Base-by-base conservation (phyloP, 352 stramenopile species). In the Blastocystis sp. region DNA sequence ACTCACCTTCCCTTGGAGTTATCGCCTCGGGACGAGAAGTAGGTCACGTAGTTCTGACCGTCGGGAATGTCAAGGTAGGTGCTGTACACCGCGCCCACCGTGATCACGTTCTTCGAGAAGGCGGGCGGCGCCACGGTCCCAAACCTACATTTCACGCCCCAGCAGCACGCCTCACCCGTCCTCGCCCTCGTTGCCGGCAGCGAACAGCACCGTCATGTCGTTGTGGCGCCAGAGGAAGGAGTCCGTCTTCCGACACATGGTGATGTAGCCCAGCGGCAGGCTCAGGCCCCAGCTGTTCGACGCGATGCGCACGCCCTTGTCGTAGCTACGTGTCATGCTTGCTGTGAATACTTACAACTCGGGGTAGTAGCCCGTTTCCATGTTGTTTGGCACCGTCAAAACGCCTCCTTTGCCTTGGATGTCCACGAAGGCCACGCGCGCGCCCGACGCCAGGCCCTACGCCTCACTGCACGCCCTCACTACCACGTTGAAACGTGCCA, bases 211-310 rank as follows among this genome's bases (percentile, higher is more conserved):
- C 1, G 40, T 43, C 74, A 82, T 82, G 61, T 82, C 74, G 38
- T 82, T 82, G 61, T 82, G 28, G 9, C 65, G 52, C 74, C 74
- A 82, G n/a, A 82, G n/a, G 57, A 69, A 82, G 10, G 68, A 28
- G 45, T 82, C 74, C 1, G 43, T 42, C 19, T 69, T 4, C 6
- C 1, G 34, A n/a, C 74, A 82, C 11, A 57, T 1, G 10, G 2
- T 11, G 45, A 69, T 54, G 42, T 82, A 82, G 9, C 28, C 17
- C 6, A 57, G 69, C 6, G 19, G 4, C n/a, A 69, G n/a, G 9
- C 2, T 19, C 6, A 59, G 17, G 21, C 74, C 74, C 74, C 74
- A 82, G 34, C 43, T 66, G 57, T 82, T 82, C 17, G 45, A 66
- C 9, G 42, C 34, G 21, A 82, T 66, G 3, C 59, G 54, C 14